Conservation (phyloP, 2,329 filamentous ascomycete genomes). For the Trichophyton simii region DNA sequence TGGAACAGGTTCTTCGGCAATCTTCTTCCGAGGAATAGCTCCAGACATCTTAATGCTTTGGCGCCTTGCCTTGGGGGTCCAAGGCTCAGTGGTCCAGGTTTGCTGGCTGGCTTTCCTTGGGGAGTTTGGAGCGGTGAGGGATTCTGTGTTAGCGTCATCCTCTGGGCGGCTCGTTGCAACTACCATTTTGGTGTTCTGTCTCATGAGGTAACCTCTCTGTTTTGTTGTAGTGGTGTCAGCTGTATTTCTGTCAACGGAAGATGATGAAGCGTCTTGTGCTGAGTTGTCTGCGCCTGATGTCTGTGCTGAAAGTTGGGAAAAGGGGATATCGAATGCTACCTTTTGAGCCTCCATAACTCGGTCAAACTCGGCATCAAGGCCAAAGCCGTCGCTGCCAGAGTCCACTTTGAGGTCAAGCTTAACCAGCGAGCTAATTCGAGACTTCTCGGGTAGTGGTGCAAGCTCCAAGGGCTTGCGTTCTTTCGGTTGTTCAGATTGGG, state of each 20-base stretch:
- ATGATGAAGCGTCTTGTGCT: constrained; percentile 4
- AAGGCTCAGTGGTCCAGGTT: constrained; percentile 93
- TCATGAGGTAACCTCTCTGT: constrained; percentile 97
- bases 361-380: constrained; percentile 85
- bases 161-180: constrained; percentile 68
- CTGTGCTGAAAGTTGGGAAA: constrained; percentile 22
- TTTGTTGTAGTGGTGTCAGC: constrained; percentile 51
- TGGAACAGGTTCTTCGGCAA: constrained; percentile 54
- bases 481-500: neutral
- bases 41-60: constrained; percentile 49
- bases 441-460: constrained; percentile 16
- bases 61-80: constrained; percentile 70
- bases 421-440: constrained; percentile 61
- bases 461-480: neutral
- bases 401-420: constrained; percentile 72
- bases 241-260: constrained; percentile 21
- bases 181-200: constrained; percentile 94
- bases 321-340: constrained; percentile 52
- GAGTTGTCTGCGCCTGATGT: constrained; percentile 15
- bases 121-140: constrained; percentile 37
- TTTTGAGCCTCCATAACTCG: constrained; percentile 93
- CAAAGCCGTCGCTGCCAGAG: constrained; percentile 58
- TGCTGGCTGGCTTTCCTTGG: constrained; percentile 71
- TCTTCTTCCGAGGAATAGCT: constrained; percentile 45
- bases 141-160: constrained; percentile 31